Evolutionary conservation across 768 basidiomycete genomes (phyloP), one percentile per base, ranked within the genome.

Genomic region (Leucocoprinus birnbaumii): DNA sequence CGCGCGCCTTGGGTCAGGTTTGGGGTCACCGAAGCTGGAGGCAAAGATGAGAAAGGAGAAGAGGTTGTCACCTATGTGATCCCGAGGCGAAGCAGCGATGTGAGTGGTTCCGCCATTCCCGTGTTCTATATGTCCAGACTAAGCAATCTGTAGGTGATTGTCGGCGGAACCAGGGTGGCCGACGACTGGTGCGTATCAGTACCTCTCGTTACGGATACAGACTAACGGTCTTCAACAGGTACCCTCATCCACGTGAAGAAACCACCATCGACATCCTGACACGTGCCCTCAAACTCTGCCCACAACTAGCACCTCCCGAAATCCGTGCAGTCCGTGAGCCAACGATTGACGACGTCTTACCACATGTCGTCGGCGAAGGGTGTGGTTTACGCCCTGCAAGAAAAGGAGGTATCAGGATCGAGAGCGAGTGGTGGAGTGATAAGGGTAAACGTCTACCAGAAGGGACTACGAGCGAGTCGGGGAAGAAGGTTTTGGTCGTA

Each of bases 1-100:
- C 69, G 80, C 37, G 89, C 90, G 2, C 86, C 89, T 0, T 78
- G 80, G 71, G 72, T 91, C 43, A 77, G 82, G 26, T 80, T 76
- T 62, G 85, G 84, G 7, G 69, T 74, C 51, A 80, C 82, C 0
- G 61, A 76, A 16, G 74, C 72, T 55, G 54, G 54, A 6, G 22
- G 19, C 21, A 53, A 58, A 26, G 71, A 70, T 26, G 60, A 59
- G 11, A 65, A 70, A 3, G 78, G 77, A 2, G 66, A 71, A 2
- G 73, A 73, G 16, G n/a, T 55, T 14, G 18, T 49, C 70, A 84
- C 85, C 41, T 89, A 87, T 66, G 73, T 85, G 54, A 85, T 89
- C 59, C 84, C 86, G 10, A 68, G 86, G 59, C 66, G 78, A 48
- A 79, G 76, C 59, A 82, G 86, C 41, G 77, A 82, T 59, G 80